Evolutionary conservation across 2,329 filamentous ascomycete species (phyloP), one percentile per base, ranked within the genome.

Genomic region (Pseudogymnoascus sp.): DNA sequence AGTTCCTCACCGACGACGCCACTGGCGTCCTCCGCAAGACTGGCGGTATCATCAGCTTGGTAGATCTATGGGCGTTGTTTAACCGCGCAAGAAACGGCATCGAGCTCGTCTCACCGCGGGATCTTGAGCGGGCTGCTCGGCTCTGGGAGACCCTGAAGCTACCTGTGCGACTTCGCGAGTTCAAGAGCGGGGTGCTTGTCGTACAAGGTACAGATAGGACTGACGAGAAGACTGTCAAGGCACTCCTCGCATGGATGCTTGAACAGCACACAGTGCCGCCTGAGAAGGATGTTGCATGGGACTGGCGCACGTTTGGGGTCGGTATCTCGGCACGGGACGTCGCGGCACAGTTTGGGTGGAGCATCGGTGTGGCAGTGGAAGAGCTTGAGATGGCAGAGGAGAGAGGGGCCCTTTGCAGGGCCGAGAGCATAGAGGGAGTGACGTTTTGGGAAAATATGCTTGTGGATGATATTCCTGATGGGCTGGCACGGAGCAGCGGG

Each of bases 371-470:
- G 20, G 94, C 94, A 1, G 89, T 88, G 63, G 94, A 97, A 72
- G 94, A 99, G 75, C 79, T 99, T 11, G 90, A 97, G 71, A 97
- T 99, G 93, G 92, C 92, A 0, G 94, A 99, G 73, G 93, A 97
- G 72, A 85, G 83, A 61, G 94, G 94, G 0, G 84, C 86, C 2
- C 73, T 99, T 18, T 97, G 93, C 72, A 86, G 94, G 57, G 94
- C 99, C 72, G 92, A 96, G 69, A 88, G 91, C 4, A 84, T 97
- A 12, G 92, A 97, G 72, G 94, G 94, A 0, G 78, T 96, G 53
- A 88, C 88, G 69, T 99, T 96, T 73, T 99, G 94, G 94, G 86
- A 89, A 74, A 99, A 99, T 70, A 82, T 28, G 35, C 38, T 60
- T n/a, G 35, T 43, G 7, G 38, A 33, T 58, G 53, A 28, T 36